These are phyloP conservation scores for Porogramme epimiltina DNA, from an alignment of 1,284 basidiomycete species.

Conservation along the genomic window DNA sequence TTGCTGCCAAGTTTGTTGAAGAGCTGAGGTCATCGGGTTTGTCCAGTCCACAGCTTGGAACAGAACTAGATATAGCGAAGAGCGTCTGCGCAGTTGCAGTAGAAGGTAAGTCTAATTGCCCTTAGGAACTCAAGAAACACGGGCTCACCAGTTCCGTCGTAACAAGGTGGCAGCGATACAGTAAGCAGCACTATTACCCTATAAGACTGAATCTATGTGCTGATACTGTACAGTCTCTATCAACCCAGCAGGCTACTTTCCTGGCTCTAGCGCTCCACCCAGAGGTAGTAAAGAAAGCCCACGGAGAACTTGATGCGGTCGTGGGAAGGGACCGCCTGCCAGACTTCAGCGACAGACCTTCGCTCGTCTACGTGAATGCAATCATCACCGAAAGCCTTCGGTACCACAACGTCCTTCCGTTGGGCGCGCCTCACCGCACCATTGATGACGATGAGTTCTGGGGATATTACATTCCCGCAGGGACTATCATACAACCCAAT, in stretches of 20 bases:
- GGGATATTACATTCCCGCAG: slow-evolving; percentile 24
- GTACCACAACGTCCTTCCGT: slow-evolving; percentile 6
- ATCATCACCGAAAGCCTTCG: slow-evolving; percentile 9
- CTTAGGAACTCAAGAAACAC: too few species aligned
- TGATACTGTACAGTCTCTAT: slow-evolving; percentile 22
- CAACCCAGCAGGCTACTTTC: slow-evolving; percentile 15
- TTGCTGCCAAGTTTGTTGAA: neutral
- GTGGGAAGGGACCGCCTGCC: slow-evolving; percentile 29
- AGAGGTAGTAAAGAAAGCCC: slow-evolving; percentile 26
- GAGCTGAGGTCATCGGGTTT: too few species aligned
- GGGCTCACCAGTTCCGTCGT: too few species aligned
- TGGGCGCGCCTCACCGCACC: slow-evolving; percentile 6
- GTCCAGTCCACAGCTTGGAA: too few species aligned
- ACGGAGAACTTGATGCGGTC: slow-evolving; percentile 33
- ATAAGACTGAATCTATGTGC: neutral
- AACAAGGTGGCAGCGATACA: slow-evolving; percentile 18
- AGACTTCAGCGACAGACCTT: slow-evolving; percentile 8
- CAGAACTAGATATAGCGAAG: too few species aligned
- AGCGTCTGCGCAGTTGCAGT: neutral
- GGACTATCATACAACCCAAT: slow-evolving; percentile 21
- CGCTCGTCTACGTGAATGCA: slow-evolving; percentile 20
- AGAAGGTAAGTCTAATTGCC: slow-evolving; percentile 1
- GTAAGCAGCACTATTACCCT: neutral
- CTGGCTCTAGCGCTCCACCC: slow-evolving; percentile 24
- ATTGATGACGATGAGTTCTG: slow-evolving; percentile 9